A percentile compares a stretch with the other conserved stretches of the same genome.
phyloP scores from a whole-genome alignment of 345 rosid genomes.

The Eucalyptus marginata region DNA sequence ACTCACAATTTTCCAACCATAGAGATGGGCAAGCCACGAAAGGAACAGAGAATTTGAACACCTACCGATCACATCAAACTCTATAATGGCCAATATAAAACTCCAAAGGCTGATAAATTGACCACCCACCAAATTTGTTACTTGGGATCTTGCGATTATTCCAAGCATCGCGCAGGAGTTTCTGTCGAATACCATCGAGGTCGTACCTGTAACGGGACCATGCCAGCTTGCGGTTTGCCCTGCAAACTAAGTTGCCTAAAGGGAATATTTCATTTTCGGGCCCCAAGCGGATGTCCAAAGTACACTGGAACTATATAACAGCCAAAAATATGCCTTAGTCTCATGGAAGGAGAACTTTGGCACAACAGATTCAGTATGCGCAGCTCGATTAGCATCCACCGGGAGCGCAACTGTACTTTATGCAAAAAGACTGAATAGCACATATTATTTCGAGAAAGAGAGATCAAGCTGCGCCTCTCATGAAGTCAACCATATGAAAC shows the following conservation, averaged over 20 bases:
- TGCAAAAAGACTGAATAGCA: neutral
- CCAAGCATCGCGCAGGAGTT: neutral
- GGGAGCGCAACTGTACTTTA: neutral
- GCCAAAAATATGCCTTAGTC: neutral
- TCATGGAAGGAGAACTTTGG: neutral
- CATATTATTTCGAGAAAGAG: neutral
- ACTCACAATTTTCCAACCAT: neutral
- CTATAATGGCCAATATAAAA: neutral
- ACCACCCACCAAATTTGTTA: neutral
- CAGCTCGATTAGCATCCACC: neutral
- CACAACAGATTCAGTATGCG: neutral
- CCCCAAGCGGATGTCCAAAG: neutral
- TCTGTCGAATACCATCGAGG: neutral
- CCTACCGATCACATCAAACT: neutral
- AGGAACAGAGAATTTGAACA: neutral
- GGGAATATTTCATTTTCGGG: neutral
- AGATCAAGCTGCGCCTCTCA: neutral
- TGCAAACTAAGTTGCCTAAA: neutral
- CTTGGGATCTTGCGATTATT: neutral
- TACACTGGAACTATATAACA: neutral
- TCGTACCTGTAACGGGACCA: neutral
- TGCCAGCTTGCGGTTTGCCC: neutral
- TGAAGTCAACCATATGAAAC: neutral
- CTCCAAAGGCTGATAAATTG: neutral
- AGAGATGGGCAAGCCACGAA: neutral